Evolutionary conservation across 441 rosid species (phyloP), one percentile per base, ranked within the genome.

Genomic region (Omphalea diandra): DNA sequence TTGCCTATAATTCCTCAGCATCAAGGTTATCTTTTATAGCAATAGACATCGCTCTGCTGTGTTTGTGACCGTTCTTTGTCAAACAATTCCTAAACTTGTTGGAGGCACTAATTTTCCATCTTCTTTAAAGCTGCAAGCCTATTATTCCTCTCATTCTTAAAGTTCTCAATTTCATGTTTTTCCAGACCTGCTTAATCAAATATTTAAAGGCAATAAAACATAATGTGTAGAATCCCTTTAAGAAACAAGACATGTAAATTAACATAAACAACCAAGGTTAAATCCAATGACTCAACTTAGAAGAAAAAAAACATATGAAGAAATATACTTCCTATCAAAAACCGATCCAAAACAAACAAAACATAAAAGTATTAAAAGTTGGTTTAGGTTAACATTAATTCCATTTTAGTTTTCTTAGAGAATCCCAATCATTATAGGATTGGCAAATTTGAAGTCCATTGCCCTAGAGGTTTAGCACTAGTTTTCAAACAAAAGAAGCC

Each of bases 81-180:
- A 93, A 70, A 10, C 97, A 93, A 69, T 84, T 74, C 79, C 91
- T 79, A 74, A 89, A 86, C 77, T 86, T 91, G 83, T 82, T 86
- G 14, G 97, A 92, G 70, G 90, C 86, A 68, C 44, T 84, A 6
- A 81, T 80, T 58, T n/a, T 86, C 86, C 70, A 81, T 81, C 84
- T 85, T 89, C 87, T 77, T 93, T 4, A 93, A 65, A 50, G 94
- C 80, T n/a, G 81, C 90, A 68, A 83, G 80, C 74, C 81, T 79
- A n/a, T 76, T 79, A 82, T 83, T 82, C 80, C 78, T 86, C 60
- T 88, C 85, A 44, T 84, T 90, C 69, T 85, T 90, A 3, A 57
- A 52, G 61, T 41, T 44, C 20, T 76, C 88, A 63, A 47, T 56
- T 20, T 82, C 88, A 31, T 68, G 58, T 77, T 77, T 76, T 41